Conservation (phyloP, 2,329 filamentous ascomycete species). For the Trichophyton equinum region DNA sequence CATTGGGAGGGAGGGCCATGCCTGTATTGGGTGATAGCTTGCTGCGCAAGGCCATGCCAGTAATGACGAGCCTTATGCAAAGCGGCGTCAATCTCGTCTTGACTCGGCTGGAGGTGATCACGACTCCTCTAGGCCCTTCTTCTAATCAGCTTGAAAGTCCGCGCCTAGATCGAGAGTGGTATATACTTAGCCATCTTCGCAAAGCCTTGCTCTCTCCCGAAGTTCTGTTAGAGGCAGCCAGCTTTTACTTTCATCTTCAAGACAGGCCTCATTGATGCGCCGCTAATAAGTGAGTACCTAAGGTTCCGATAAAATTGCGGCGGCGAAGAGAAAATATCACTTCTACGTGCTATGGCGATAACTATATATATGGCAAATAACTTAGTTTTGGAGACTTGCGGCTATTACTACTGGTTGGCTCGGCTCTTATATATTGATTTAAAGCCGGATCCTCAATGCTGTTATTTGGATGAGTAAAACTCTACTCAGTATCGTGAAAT, state of each 20-base stretch:
- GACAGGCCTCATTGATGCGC: too few relatives aligned
- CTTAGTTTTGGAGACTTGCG: too few relatives aligned
- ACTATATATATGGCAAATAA: too few relatives aligned
- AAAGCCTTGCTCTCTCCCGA: not conserved
- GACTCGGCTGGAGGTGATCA: constrained; percentile 4
- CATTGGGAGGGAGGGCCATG: not conserved
- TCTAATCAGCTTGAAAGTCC: not conserved
- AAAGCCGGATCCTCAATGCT: too few relatives aligned
- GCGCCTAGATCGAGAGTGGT: not conserved
- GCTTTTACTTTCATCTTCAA: not conserved
- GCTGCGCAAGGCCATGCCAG: constrained; percentile 6
- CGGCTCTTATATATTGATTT: too few relatives aligned
- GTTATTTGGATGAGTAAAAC: too few relatives aligned
- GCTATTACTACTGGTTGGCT: too few relatives aligned
- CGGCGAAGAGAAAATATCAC: too few relatives aligned
- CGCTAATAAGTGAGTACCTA: too few relatives aligned
- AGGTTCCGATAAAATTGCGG: too few relatives aligned
- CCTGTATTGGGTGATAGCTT: not conserved
- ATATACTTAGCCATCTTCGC: not conserved
- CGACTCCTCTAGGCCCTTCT: not conserved
- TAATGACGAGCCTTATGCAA: constrained; percentile 1
- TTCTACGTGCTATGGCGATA: too few relatives aligned
- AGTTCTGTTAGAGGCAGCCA: not conserved
- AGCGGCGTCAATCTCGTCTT: constrained; percentile 1
- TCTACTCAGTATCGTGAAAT: too few relatives aligned